Percentiles rank a stretch among this genome's conserved stretches.
phyloP scores from a whole-genome alignment of 768 basidiomycete species.

The Hirschioporus abietinus region DNA sequence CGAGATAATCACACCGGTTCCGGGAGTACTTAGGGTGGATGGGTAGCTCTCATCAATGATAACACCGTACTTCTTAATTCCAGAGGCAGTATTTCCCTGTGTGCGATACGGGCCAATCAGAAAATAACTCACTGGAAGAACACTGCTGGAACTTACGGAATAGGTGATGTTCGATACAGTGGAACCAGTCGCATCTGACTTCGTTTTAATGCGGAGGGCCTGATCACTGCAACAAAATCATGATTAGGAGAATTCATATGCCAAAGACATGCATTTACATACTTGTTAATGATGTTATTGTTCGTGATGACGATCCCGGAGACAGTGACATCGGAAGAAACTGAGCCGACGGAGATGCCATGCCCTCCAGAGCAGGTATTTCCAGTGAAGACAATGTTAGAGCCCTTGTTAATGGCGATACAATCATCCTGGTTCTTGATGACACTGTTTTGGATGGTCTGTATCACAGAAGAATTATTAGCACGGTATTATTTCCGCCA shows the following conservation, averaged over 20 bases:
- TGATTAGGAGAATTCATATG: background rate
- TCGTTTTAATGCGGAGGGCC: conserved; percentile 60
- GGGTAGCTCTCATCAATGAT: conserved; percentile 67
- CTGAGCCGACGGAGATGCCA: conserved; percentile 64
- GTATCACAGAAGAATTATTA: background rate
- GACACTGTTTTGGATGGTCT: background rate
- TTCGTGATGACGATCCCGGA: conserved; percentile 40
- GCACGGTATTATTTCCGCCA: conserved; percentile 12
- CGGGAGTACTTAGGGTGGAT: conserved; percentile 43
- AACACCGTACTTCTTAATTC: conserved; percentile 45
- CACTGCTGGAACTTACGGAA: background rate
- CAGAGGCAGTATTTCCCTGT: conserved; percentile 50
- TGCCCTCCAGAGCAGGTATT: conserved; percentile 54
- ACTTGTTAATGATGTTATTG: conserved; percentile 55
- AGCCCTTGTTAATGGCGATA: conserved; percentile 43
- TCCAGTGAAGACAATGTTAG: conserved; percentile 30
- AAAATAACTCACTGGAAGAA: background rate
- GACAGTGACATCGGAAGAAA: conserved; percentile 40
- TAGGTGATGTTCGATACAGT: conserved; percentile 32
- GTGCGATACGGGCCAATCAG: background rate
- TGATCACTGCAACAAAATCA: conserved; percentile 31
- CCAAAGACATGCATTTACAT: conserved; percentile 8
- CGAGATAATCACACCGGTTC: conserved; percentile 53
- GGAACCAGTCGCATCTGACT: conserved; percentile 39
- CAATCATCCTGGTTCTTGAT: conserved; percentile 47